These are phyloP conservation scores for Zygosaccharomyces sapae DNA, from an alignment of 1,139 yeast species.

Conservation along the genomic window DNA sequence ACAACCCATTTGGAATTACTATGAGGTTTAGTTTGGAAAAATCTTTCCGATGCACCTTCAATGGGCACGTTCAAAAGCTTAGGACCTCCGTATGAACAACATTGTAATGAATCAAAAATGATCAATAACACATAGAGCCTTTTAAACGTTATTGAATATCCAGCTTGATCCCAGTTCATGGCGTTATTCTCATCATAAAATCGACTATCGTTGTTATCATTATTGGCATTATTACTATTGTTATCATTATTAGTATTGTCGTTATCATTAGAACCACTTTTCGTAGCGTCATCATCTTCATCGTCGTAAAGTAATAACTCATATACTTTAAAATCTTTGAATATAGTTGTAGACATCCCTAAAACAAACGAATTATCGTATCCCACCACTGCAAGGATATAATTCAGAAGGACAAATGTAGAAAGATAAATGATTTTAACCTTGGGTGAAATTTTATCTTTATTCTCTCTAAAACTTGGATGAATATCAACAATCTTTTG, in stretches of 20 bases:
- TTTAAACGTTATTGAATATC: slow-evolving; percentile 43
- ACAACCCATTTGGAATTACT: slow-evolving; percentile 27
- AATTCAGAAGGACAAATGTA: slow-evolving; percentile 51
- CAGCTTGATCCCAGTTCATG: slow-evolving; percentile 37
- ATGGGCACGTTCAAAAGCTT: slow-evolving; percentile 37
- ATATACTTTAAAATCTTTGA: slow-evolving; percentile 55
- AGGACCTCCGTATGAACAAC: slow-evolving; percentile 57
- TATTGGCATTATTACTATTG: slow-evolving; percentile 2
- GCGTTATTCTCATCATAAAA: slow-evolving; percentile 5
- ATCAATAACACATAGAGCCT: slow-evolving; percentile 48
- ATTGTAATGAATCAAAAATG: slow-evolving; percentile 52
- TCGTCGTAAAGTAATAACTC: slow-evolving; percentile 38
- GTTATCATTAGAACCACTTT: neutral
- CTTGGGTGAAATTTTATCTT: slow-evolving; percentile 37
- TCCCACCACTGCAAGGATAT: slow-evolving; percentile 54
- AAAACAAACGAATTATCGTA: slow-evolving; percentile 54
- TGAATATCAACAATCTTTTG: slow-evolving; percentile 44
- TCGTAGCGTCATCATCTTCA: slow-evolving; percentile 25
- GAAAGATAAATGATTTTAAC: slow-evolving; percentile 42
- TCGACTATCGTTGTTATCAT: slow-evolving; percentile 1
- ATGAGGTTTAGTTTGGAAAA: slow-evolving; percentile 15
- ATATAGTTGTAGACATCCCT: slow-evolving; percentile 49
- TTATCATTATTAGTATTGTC: slow-evolving; percentile 8
- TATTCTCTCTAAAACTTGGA: slow-evolving; percentile 40
- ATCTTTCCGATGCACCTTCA: slow-evolving; percentile 19